Evolutionary conservation across 148 eudicot genomes (phyloP).

Genomic region (Persicaria maculosa): DNA sequence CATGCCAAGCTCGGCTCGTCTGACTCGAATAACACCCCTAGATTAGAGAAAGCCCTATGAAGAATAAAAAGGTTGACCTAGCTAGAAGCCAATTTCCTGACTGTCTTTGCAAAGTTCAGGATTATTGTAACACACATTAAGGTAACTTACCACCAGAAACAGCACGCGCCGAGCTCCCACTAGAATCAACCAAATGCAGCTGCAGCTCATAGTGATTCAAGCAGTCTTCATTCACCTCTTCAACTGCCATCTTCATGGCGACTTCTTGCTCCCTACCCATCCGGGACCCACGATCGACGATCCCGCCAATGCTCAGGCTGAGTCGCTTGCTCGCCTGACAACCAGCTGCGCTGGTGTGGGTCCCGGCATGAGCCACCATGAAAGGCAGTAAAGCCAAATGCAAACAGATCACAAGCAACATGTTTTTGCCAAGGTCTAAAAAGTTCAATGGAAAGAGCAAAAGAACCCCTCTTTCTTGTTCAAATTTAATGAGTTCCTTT

Average conservation of each 20-base stretch:
- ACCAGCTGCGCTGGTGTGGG: not conserved
- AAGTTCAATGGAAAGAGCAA: not conserved
- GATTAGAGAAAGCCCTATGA: too few species aligned
- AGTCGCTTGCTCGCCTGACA: not conserved
- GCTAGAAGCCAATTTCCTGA: too few species aligned
- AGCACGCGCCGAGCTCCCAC: slow-evolving; percentile 2
- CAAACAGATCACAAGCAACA: slow-evolving; percentile 4
- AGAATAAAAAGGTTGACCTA: too few species aligned
- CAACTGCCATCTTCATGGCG: slow-evolving; percentile 6
- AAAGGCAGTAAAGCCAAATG: not conserved
- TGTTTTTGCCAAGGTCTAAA: not conserved
- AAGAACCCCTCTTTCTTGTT: not conserved
- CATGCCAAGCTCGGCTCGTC: too few species aligned
- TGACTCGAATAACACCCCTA: too few species aligned
- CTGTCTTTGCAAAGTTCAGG: not conserved
- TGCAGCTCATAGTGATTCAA: not conserved
- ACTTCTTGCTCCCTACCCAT: slow-evolving; percentile 10
- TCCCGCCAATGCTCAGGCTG: not conserved
- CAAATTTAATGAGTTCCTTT: not conserved
- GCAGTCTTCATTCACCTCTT: not conserved
- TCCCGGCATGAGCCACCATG: slow-evolving; percentile 1
- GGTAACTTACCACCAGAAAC: not conserved
- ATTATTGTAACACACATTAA: not conserved
- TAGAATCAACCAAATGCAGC: slow-evolving; percentile 1
- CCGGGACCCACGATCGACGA: not conserved